Evolutionary conservation across 2,329 filamentous ascomycete genomes (phyloP).

Genomic region (Trichocomaceae sp.): DNA sequence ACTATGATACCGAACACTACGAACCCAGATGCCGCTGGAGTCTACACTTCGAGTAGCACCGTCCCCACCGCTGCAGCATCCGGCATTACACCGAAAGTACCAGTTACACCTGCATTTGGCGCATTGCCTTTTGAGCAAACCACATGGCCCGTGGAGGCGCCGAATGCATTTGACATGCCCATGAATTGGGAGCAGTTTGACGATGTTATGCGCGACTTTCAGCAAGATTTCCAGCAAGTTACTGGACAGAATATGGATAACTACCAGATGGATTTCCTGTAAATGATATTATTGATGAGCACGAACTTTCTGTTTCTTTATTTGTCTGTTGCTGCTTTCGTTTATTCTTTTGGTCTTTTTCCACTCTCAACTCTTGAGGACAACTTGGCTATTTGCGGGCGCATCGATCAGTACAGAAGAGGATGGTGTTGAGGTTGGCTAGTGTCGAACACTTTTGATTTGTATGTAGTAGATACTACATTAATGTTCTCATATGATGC

Average conservation of each 20-base stretch:
- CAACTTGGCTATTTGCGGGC: neutral
- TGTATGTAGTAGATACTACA: neutral
- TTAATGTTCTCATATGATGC: neutral
- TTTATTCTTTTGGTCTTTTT: neutral
- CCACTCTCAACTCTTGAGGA: neutral
- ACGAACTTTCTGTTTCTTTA: neutral
- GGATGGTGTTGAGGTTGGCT: neutral
- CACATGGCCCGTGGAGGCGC: neutral
- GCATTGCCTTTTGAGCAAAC: neutral
- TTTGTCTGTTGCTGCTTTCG: neutral
- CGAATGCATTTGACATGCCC: slow-evolving; percentile 13
- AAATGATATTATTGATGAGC: neutral
- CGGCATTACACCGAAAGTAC: neutral
- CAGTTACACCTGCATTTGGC: neutral
- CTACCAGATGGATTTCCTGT: slow-evolving; percentile 8
- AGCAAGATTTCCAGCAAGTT: slow-evolving; percentile 26
- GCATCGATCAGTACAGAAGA: neutral
- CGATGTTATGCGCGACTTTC: slow-evolving; percentile 35
- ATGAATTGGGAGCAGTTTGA: slow-evolving; percentile 33
- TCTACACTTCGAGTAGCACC: neutral
- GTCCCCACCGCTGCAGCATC: neutral
- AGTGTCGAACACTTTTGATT: neutral
- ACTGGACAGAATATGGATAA: slow-evolving; percentile 16
- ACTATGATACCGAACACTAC: slow-evolving; percentile 12
- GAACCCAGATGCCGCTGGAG: neutral